These are phyloP conservation scores for Aureobasidium zeae DNA, from an alignment of 2,329 filamentous ascomycete species.

Conservation along the genomic window DNA sequence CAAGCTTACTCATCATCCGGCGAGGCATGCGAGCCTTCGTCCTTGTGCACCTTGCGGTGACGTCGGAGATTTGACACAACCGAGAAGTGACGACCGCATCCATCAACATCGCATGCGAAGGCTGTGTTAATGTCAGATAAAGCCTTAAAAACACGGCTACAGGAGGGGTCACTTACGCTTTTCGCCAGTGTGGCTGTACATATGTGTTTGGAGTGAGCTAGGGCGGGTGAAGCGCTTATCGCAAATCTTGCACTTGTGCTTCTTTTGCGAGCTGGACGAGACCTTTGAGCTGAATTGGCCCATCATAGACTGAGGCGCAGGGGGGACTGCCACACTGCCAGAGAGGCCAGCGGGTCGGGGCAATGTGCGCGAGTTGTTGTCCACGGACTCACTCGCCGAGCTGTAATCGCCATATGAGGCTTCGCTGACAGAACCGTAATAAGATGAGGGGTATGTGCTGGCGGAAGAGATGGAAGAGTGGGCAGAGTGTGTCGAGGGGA, in stretches of 20 bases:
- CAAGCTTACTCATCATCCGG: slow-evolving; percentile 36
- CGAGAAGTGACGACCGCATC: slow-evolving; percentile 91
- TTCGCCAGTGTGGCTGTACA: slow-evolving; percentile 97
- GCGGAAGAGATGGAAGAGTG: slow-evolving; percentile 84
- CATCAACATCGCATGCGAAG: slow-evolving; percentile 87
- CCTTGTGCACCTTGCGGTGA: slow-evolving; percentile 93
- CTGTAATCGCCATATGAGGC: slow-evolving; percentile 88
- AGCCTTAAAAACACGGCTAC: too few species aligned
- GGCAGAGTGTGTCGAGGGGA: slow-evolving; percentile 72
- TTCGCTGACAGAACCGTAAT: slow-evolving; percentile 69
- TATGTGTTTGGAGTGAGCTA: slow-evolving; percentile 90
- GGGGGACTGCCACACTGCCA: slow-evolving; percentile 52
- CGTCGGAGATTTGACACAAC: slow-evolving; percentile 91
- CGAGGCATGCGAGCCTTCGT: slow-evolving; percentile 46
- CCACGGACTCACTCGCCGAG: slow-evolving; percentile 76
- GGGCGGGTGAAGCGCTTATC: slow-evolving; percentile 95
- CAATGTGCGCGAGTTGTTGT: slow-evolving; percentile 72
- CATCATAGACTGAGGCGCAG: slow-evolving; percentile 96
- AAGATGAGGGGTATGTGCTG: slow-evolving; percentile 73
- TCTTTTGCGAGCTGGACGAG: slow-evolving; percentile 92
- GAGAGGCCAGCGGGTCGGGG: slow-evolving; percentile 64
- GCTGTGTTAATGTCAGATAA: slow-evolving; percentile 46
- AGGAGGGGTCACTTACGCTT: slow-evolving; percentile 98
- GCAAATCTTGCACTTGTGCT: slow-evolving; percentile 98
- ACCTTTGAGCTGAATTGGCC: slow-evolving; percentile 95